Base-by-base conservation (phyloP, 495 filamentous ascomycete genomes). In the Podospora comata region DNA sequence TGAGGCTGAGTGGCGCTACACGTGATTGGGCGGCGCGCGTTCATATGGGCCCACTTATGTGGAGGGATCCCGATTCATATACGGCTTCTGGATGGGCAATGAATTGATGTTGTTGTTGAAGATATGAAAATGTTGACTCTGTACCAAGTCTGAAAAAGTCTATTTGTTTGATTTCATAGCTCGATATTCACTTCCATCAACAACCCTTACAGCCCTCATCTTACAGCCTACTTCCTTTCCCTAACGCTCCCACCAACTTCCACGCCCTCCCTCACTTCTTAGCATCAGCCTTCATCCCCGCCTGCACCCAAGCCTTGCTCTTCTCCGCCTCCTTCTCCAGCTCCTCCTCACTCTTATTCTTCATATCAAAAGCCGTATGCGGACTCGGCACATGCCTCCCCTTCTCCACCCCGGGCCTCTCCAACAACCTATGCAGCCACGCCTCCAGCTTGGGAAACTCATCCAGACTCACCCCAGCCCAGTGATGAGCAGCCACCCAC, bases 351-450 rank as follows among this genome's bases (percentile, higher is more conserved):
- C 78, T 82, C 69, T 73, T 30, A 20, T 80, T 79, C 65, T 76
- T 65, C 28, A 74, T 28, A n/a, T 84, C 79, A 70, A 86, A 85
- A 27, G 91, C 85, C n/a, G 72, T 87, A 75, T 92, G 89, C 60
- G 75, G 83, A 26, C 82, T 79, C 0, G 94, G 94, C 19, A 97
- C 90, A 82, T 96, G 85, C 0, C 87, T 79, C 0, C 94, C 94
- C 80, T 88, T 94, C 80, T 94, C 87, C 3, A 91, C 83, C 0
- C 83, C 94, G 3, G 87, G 85, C 2, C 92, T 81, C 61, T 82
- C 80, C 5, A 86, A 75, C 80, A 97, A 83, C 30, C 81, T 78
- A 60, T 91, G 79, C 34, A 88, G 77, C 83, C 92, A 95, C n/a
- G 85, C 84, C 34, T 88, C 85, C 65, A 90, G 70, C 5, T 80